phyloP scores from a whole-genome alignment of 441 rosid genomes.

The Adansonia madagascariensis region DNA sequence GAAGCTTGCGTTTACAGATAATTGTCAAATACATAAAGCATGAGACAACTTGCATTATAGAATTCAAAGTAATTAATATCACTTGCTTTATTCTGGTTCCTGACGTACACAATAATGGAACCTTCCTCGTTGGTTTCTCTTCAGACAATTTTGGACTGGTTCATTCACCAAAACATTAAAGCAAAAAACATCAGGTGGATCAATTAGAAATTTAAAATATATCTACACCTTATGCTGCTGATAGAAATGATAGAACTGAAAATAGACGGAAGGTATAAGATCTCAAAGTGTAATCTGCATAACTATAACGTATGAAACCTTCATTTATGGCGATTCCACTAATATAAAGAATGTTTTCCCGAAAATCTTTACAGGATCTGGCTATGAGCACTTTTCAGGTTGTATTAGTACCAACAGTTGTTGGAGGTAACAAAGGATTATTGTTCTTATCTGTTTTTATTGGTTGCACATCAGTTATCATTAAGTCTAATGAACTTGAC shows the following conservation, averaged over 20 bases:
- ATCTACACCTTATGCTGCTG: not conserved
- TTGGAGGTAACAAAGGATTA: constrained; percentile 63
- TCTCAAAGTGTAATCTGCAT: not conserved
- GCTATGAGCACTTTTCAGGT: constrained; percentile 97
- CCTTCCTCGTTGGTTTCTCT: constrained; percentile 10
- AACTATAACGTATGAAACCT: not conserved
- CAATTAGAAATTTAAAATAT: constrained; percentile 1
- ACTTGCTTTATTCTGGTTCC: not conserved
- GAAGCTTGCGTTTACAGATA: not conserved
- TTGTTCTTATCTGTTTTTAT: constrained; percentile 14
- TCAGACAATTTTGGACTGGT: not conserved
- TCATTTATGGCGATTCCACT: constrained; percentile 19
- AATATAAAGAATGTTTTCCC: constrained; percentile 21
- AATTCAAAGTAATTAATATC: not conserved
- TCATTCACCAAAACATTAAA: not conserved
- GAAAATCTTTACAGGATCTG: constrained; percentile 61
- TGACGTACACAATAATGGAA: not conserved
- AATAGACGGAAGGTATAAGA: not conserved
- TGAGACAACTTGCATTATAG: not conserved
- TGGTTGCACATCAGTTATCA: constrained; percentile 20
- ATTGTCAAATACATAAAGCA: not conserved
- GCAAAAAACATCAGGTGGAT: not conserved
- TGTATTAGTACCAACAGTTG: constrained; percentile 78
- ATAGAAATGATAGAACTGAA: not conserved
- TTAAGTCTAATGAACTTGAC: not conserved